These are phyloP conservation scores for Diaporthe capsici DNA, from an alignment of 2,329 filamentous ascomycete species.

Conservation along the genomic window DNA sequence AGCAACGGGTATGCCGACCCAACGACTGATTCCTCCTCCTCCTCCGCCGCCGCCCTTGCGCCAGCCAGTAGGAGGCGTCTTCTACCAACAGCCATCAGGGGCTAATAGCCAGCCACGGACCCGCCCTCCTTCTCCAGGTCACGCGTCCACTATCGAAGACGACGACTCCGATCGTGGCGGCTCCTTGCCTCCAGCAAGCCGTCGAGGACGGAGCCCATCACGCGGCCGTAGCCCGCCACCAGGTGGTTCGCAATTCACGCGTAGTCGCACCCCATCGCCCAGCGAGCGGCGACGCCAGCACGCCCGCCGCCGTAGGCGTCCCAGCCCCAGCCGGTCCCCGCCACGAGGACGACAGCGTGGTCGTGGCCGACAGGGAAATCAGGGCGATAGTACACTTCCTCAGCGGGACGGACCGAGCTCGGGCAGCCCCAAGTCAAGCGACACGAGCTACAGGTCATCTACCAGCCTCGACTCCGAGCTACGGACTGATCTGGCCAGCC, in stretches of 20 bases:
- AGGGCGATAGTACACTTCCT: background rate
- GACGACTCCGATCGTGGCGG: slow-evolving; percentile 25
- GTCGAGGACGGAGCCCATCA: background rate
- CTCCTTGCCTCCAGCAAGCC: background rate
- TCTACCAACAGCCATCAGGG: slow-evolving; percentile 9
- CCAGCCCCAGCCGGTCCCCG: background rate
- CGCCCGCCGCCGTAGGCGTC: background rate
- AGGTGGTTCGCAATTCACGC: slow-evolving; percentile 11
- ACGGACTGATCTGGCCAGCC: slow-evolving; percentile 20
- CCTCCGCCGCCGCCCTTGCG: background rate
- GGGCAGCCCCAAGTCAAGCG: background rate
- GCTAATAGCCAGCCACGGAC: background rate
- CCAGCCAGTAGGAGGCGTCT: background rate
- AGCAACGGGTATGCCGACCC: background rate
- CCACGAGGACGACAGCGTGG: background rate
- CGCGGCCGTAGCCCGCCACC: slow-evolving; percentile 10
- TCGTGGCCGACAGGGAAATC: background rate
- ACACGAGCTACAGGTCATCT: slow-evolving; percentile 26
- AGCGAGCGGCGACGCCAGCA: background rate
- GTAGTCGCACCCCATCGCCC: background rate
- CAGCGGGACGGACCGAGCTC: background rate
- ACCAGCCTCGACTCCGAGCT: slow-evolving; percentile 29
- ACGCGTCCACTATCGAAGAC: slow-evolving; percentile 34
- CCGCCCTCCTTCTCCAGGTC: slow-evolving; percentile 23
- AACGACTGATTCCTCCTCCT: background rate